A percentile compares a stretch with the other conserved stretches of the same genome.
Conservation (phyloP, 2,329 filamentous ascomycete genomes). For the Sclerotinia glacialis region DNA sequence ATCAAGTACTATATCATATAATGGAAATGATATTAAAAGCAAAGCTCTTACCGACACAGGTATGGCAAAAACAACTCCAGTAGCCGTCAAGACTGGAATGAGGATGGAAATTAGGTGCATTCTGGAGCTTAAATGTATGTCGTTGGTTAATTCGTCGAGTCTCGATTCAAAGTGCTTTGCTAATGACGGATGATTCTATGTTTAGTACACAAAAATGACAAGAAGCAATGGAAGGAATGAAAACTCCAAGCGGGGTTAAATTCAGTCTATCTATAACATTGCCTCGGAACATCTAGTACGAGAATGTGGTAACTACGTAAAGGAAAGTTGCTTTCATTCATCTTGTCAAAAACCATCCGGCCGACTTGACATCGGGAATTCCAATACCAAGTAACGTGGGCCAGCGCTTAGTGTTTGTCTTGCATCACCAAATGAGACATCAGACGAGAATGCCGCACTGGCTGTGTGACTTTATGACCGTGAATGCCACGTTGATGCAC, state of each 20-base stretch:
- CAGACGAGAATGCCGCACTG: background rate
- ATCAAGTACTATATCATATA: no score
- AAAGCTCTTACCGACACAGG: background rate
- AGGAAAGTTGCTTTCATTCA: background rate
- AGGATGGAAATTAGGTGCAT: background rate
- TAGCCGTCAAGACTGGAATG: background rate
- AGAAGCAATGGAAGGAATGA: background rate
- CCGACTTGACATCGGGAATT: background rate
- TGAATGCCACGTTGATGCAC: background rate
- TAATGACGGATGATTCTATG: background rate
- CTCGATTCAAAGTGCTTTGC: background rate
- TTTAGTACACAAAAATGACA: background rate
- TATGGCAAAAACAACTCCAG: background rate
- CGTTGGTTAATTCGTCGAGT: no score
- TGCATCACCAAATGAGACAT: conserved; percentile 2
- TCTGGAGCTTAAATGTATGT: background rate
- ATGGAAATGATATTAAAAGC: background rate
- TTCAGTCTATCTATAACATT: background rate
- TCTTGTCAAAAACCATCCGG: background rate
- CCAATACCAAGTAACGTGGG: background rate
- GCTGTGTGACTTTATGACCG: background rate
- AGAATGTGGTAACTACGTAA: background rate
- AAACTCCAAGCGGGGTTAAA: no score
- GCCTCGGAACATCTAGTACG: background rate
- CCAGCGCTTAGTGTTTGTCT: background rate